These are phyloP conservation scores for Dryadomyces quercivorus DNA, from an alignment of 2,329 filamentous ascomycete species.

Conservation along the genomic window DNA sequence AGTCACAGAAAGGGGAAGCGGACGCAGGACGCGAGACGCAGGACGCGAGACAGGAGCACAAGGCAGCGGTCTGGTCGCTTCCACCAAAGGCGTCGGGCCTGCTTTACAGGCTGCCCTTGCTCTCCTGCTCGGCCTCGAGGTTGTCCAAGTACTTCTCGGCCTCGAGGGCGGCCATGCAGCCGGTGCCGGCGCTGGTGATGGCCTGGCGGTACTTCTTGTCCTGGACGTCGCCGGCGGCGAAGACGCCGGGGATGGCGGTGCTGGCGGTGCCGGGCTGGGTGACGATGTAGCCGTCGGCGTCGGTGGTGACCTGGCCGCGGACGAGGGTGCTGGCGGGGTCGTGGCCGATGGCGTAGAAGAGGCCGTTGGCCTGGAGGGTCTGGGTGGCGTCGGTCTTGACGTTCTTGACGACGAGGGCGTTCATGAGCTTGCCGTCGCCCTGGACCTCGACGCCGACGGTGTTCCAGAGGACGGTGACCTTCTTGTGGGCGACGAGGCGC, in stretches of 20 bases:
- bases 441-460: slow-evolving; percentile 69
- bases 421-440: slow-evolving; percentile 82
- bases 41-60: too few species aligned
- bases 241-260: slow-evolving; percentile 84
- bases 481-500: slow-evolving; percentile 68
- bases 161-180: slow-evolving; percentile 90
- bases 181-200: slow-evolving; percentile 91
- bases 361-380: slow-evolving; percentile 76
- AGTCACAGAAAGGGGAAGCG: too few species aligned
- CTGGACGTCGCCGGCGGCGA: slow-evolving; percentile 94
- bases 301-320: slow-evolving; percentile 75
- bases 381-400: slow-evolving; percentile 63
- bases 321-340: slow-evolving; percentile 86
- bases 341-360: slow-evolving; percentile 97
- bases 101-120: not conserved
- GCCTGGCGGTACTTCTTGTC: slow-evolving; percentile 98
- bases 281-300: slow-evolving; percentile 81
- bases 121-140: slow-evolving; percentile 40
- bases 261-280: slow-evolving; percentile 80
- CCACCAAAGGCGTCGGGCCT: too few species aligned
- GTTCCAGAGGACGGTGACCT: slow-evolving; percentile 86
- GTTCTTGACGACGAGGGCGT: slow-evolving; percentile 73
- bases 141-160: slow-evolving; percentile 89
- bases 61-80: too few species aligned
- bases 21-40: too few species aligned